phyloP scores from a whole-genome alignment of 2,329 filamentous ascomycete species.

The Ceratocystis ficicola region DNA sequence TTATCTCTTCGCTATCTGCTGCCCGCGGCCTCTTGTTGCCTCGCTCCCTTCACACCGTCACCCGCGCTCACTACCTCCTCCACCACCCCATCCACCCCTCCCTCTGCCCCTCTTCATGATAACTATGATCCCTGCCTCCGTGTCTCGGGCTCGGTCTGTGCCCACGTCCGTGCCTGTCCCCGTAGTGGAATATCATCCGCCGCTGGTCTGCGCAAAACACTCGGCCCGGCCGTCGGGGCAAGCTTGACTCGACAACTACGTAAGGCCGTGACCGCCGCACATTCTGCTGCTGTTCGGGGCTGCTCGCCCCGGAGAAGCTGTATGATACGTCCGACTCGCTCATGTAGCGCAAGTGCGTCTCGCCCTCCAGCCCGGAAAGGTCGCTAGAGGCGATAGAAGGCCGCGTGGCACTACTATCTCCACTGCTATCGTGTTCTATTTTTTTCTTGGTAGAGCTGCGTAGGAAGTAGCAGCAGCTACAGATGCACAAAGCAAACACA shows the following conservation, averaged over 20 bases:
- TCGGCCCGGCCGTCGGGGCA: neutral
- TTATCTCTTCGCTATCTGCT: neutral
- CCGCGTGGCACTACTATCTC: too few relatives aligned
- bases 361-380: neutral
- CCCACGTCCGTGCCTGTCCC: neutral
- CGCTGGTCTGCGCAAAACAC: neutral
- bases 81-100: neutral
- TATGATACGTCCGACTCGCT: neutral
- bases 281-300: neutral
- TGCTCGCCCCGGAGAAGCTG: neutral
- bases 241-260: too few relatives aligned
- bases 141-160: neutral
- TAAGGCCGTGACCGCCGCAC: neutral
- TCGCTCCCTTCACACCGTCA: neutral
- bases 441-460: neutral
- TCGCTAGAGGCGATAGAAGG: neutral
- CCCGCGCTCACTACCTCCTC: neutral
- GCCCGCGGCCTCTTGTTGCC: neutral
- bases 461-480: neutral
- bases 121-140: too few relatives aligned
- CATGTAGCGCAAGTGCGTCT: neutral
- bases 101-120: neutral
- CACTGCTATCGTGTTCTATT: neutral
- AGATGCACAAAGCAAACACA: constrained; percentile 7
- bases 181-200: neutral